A percentile compares a stretch with the other conserved stretches of the same genome.
phyloP scores from a whole-genome alignment of 495 filamentous ascomycete genomes.

The Lineolata rhizophorae region DNA sequence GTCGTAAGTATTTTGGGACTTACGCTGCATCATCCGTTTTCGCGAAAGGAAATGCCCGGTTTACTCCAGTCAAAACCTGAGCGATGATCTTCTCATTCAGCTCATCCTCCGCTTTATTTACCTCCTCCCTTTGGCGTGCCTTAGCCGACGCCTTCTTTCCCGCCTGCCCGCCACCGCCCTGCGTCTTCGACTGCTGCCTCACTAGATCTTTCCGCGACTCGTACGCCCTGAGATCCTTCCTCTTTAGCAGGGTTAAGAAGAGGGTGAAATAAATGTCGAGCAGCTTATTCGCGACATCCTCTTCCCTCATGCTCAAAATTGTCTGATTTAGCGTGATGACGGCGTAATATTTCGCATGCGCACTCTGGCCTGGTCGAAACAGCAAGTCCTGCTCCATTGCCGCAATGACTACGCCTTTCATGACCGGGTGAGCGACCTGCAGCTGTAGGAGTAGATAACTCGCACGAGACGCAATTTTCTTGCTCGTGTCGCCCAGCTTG shows the following conservation, averaged over 20 bases:
- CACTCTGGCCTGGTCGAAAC: conserved; percentile 64
- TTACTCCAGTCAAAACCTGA: conserved; percentile 77
- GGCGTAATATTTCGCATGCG: conserved; percentile 84
- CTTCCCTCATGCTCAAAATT: conserved; percentile 62
- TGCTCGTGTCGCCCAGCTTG: conserved; percentile 82
- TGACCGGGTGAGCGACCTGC: conserved; percentile 64
- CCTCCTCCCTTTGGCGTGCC: conserved; percentile 13
- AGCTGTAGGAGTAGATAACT: conserved; percentile 87
- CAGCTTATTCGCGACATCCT: conserved; percentile 57
- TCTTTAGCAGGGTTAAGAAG: conserved; percentile 56
- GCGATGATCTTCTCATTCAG: conserved; percentile 76
- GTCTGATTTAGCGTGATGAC: conserved; percentile 95
- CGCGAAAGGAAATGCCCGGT: conserved; percentile 85
- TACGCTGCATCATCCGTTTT: conserved; percentile 44
- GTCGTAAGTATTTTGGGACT: too few relatives aligned
- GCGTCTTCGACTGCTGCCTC: too few relatives aligned
- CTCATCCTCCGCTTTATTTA: conserved; percentile 31
- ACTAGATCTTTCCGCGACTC: conserved; percentile 17
- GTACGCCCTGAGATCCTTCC: conserved; percentile 5
- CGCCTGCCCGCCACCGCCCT: conserved; percentile 27
- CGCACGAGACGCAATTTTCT: conserved; percentile 79
- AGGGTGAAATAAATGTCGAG: conserved; percentile 75
- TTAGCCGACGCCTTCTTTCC: conserved; percentile 22
- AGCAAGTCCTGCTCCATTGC: conserved; percentile 70
- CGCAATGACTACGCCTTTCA: conserved; percentile 74